Base-by-base conservation (phyloP, 2,329 filamentous ascomycete species). In the Verticillium tricorpus region DNA sequence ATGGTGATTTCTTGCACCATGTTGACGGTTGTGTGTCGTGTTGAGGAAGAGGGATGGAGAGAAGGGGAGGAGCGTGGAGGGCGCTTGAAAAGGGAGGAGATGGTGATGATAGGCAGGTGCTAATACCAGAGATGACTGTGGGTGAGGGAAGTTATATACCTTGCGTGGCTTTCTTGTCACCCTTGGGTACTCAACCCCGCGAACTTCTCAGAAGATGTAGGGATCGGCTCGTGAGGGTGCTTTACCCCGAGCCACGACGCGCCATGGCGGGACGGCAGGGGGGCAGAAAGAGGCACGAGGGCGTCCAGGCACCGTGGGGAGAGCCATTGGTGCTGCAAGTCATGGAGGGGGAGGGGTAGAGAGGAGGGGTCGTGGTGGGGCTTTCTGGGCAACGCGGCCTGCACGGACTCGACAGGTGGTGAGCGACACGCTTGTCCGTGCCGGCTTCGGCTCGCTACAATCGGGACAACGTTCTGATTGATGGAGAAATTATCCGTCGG, bases 1-100 rank as follows among this genome's bases (percentile, higher is more conserved):
- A 92, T 91, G 62, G 86, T 91, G 69, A 92, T 81, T 68, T 88
- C 84, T 58, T 77, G 68, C 80, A 83, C 45, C 45, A 52, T 52
- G 11, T 22, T 52, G 45, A 3, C 45, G 12, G 19, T 28, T 14
- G 45, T 52, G 45, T 52, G 9, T 35, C 14, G 45, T 28, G 34
- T 35, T 22, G 9, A 28, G 59, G 35, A 39, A 59, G 34, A 62
- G 57, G 45, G n/a, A 34, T 45, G 17, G 62, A 37, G 28, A 12
- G 25, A 40, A 19, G 56, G 28, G 15, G 31, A 58, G 57, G 56
- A 50, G 50, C 31, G 58, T 52, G 39, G 58, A 28, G 58, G 31
- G 55, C 34, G 19, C 22, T 5, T 14, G 14, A 14, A 22, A 25
- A 57, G 62, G 58, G 50, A 40, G 39, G 56, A 37, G 56, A n/a